Evolutionary conservation across 495 filamentous ascomycete genomes (phyloP).

Genomic region (Lasiosphaeria hispida): DNA sequence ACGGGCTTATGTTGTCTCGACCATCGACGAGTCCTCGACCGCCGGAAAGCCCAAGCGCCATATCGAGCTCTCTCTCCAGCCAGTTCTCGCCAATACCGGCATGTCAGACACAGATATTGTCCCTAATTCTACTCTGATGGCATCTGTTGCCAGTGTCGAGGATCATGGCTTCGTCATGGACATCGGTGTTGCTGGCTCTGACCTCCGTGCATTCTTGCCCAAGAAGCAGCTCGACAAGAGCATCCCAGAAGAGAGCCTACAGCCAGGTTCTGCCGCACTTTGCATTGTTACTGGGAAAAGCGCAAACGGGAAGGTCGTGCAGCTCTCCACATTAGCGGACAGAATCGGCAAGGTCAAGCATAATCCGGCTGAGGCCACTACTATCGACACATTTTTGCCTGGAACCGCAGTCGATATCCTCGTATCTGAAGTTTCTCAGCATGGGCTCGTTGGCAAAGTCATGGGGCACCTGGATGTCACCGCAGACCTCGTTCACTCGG

Average conservation of each 20-base stretch:
- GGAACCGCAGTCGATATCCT: conserved; percentile 86
- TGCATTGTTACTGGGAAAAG: conserved; percentile 77
- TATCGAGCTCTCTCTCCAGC: conserved; percentile 81
- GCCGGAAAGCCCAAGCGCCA: conserved; percentile 66
- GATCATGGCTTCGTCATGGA: conserved; percentile 96
- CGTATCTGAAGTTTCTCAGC: conserved; percentile 65
- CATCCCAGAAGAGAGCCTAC: conserved; percentile 60
- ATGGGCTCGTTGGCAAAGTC: conserved; percentile 69
- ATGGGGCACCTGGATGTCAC: conserved; percentile 90
- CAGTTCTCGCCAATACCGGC: conserved; percentile 69
- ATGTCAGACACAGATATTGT: conserved; percentile 68
- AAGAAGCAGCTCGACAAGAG: conserved; percentile 73
- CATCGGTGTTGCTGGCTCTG: conserved; percentile 65
- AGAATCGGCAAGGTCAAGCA: conserved; percentile 68
- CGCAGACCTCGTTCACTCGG: conserved; percentile 85
- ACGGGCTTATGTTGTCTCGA: conserved; percentile 78
- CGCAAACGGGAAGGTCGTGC: conserved; percentile 75
- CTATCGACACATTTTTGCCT: conserved; percentile 84
- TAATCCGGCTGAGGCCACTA: conserved; percentile 71
- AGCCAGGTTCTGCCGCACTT: conserved; percentile 71
- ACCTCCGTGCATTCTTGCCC: conserved; percentile 81
- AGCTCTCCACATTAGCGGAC: conserved; percentile 72
- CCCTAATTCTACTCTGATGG: conserved; percentile 72
- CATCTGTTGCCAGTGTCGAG: conserved; percentile 83
- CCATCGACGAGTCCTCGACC: conserved; percentile 52